Percentiles rank a stretch among this genome's conserved stretches.
Conservation (phyloP, 805 yeast genomes). For the Saccharomycopsis sp. region DNA sequence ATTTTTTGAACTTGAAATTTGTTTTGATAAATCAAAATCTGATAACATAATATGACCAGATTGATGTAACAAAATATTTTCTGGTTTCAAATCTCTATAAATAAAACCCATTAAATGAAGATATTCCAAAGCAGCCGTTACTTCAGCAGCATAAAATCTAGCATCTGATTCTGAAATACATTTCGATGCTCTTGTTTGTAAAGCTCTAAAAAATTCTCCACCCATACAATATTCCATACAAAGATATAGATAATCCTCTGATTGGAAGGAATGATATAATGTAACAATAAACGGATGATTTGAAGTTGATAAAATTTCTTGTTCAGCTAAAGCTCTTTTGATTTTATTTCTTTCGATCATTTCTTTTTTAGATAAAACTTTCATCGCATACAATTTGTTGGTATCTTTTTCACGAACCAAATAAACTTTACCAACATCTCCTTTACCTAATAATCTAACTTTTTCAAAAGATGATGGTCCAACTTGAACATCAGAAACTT, state of each 20-base stretch:
- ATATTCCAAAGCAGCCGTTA: constrained; percentile 92
- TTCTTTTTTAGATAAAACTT: constrained; percentile 78
- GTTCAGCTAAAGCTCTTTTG: constrained; percentile 92
- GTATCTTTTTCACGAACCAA: constrained; percentile 75
- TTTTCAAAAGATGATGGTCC: constrained; percentile 83
- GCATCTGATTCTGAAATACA: constrained; percentile 86
- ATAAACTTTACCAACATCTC: constrained; percentile 96
- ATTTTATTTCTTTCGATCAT: constrained; percentile 94
- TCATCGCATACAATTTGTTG: constrained; percentile 80
- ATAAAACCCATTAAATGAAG: constrained; percentile 95
- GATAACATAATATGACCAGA: constrained; percentile 97
- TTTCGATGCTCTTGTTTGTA: constrained; percentile 82
- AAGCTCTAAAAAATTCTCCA: constrained; percentile 94
- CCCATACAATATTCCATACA: constrained; percentile 99
- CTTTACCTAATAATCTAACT: constrained; percentile 83
- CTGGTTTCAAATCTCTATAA: constrained; percentile 94
- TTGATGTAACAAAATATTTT: constrained; percentile 85
- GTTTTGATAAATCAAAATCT: constrained; percentile 92
- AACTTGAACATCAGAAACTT: constrained; percentile 68
- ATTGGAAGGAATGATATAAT: constrained; percentile 90
- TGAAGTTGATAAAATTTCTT: constrained; percentile 88
- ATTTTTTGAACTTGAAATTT: constrained; percentile 62
- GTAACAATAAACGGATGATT: constrained; percentile 98
- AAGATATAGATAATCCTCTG: constrained; percentile 79
- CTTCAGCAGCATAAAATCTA: constrained; percentile 90